These are phyloP conservation scores for Syzygium syzygioides DNA, from an alignment of 441 rosid genomes.

Conservation along the genomic window DNA sequence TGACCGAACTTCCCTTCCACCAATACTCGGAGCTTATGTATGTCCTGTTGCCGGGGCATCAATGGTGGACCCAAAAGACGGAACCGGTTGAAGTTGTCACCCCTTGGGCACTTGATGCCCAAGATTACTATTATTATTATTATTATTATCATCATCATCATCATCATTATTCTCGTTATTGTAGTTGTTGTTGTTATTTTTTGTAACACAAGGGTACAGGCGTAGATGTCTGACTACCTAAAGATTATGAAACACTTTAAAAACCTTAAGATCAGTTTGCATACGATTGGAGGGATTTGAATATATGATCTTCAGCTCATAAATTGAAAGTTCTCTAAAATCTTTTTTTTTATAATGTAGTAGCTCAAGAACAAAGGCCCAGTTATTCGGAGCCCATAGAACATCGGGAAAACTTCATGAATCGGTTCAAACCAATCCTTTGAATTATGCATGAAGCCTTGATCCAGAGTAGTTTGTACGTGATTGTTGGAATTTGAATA, in stretches of 20 bases:
- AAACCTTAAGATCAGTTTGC: neutral
- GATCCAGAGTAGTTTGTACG: neutral
- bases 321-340: neutral
- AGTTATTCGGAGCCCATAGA: neutral
- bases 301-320: accelerated
- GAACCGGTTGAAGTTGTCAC: neutral
- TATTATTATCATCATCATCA: neutral
- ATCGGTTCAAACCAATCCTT: neutral
- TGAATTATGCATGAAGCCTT: neutral
- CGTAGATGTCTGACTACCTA: neutral
- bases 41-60: neutral
- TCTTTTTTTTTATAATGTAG: neutral
- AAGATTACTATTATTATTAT: neutral
- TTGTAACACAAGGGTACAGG: neutral
- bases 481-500: neutral
- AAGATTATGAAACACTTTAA: neutral
- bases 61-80: neutral
- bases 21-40: neutral
- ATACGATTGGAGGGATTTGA: accelerated
- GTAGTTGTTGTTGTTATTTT: neutral
- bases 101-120: neutral
- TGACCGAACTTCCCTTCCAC: neutral
- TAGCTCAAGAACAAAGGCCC: neutral
- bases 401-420: no score
- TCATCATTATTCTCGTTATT: neutral